These are phyloP conservation scores for Aureobasidium subglaciale DNA, from an alignment of 2,329 filamentous ascomycete species.

Conservation along the genomic window DNA sequence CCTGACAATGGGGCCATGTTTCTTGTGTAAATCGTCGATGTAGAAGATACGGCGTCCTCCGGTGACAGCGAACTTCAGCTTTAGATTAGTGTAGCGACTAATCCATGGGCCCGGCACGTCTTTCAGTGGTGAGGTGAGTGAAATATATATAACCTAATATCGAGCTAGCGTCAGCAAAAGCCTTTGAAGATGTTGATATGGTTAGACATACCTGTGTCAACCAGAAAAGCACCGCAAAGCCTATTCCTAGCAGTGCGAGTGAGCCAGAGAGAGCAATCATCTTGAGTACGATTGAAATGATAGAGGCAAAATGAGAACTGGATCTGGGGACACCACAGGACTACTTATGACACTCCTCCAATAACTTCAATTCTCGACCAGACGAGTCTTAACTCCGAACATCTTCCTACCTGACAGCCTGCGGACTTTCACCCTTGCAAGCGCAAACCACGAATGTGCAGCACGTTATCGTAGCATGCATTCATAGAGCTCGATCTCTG, in stretches of 20 bases:
- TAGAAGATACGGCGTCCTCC: constrained; percentile 34
- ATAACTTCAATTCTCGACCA: neutral
- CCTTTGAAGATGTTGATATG: too few species aligned
- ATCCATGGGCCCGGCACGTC: constrained; percentile 26
- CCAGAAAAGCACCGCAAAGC: neutral
- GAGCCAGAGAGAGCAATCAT: constrained; percentile 7
- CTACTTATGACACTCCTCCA: neutral
- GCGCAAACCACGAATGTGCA: neutral
- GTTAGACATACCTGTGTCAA: neutral
- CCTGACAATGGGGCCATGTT: constrained; percentile 36
- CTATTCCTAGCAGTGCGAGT: neutral
- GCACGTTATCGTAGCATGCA: neutral
- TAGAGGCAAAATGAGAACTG: neutral
- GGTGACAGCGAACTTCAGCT: constrained; percentile 33
- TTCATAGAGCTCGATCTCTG: too few species aligned
- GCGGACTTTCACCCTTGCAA: neutral
- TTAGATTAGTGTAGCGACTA: constrained; percentile 22
- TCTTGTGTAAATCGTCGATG: constrained; percentile 31
- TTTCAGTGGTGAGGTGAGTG: constrained; percentile 22
- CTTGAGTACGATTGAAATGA: neutral
- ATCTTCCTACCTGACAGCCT: neutral
- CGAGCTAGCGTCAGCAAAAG: neutral
- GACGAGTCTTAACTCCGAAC: too few species aligned
- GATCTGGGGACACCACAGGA: neutral
- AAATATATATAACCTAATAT: neutral